These are phyloP conservation scores for Melocanna baccifera DNA, from an alignment of 176 grass and related monocot species.

Conservation along the genomic window DNA sequence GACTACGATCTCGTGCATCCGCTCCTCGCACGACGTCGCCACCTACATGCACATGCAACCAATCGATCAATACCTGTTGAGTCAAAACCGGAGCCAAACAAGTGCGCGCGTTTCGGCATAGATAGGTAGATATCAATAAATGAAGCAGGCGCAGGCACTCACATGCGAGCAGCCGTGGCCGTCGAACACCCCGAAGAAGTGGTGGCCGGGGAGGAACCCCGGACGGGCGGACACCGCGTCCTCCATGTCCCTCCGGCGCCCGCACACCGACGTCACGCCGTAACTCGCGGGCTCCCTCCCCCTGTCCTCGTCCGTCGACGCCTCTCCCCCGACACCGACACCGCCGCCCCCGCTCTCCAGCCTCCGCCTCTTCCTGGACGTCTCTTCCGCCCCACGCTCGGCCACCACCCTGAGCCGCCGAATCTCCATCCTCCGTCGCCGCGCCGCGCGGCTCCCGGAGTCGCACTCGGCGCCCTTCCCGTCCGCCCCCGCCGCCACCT, in stretches of 20 bases:
- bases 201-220: slow-evolving; percentile 48
- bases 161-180: slow-evolving; percentile 97
- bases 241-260: slow-evolving; percentile 87
- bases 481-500: slow-evolving; percentile 18
- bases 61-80: neutral
- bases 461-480: slow-evolving; percentile 16
- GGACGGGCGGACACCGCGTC: slow-evolving; percentile 51
- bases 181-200: slow-evolving; percentile 89
- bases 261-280: slow-evolving; percentile 68
- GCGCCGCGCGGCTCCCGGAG: slow-evolving; percentile 36
- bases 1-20: slow-evolving; percentile 79
- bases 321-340: neutral
- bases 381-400: neutral
- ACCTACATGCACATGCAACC: slow-evolving; percentile 57
- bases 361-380: slow-evolving; percentile 31
- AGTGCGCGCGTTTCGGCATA: neutral
- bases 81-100: neutral
- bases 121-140: neutral
- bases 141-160: neutral
- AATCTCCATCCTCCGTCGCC: slow-evolving; percentile 56
- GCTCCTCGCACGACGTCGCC: slow-evolving; percentile 55
- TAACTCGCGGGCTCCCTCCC: slow-evolving; percentile 22
- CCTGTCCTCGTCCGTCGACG: neutral
- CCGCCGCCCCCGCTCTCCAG: neutral
- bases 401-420: slow-evolving; percentile 48